phyloP scores from a whole-genome alignment of 345 rosid genomes.

The Dovyalis caffra region DNA sequence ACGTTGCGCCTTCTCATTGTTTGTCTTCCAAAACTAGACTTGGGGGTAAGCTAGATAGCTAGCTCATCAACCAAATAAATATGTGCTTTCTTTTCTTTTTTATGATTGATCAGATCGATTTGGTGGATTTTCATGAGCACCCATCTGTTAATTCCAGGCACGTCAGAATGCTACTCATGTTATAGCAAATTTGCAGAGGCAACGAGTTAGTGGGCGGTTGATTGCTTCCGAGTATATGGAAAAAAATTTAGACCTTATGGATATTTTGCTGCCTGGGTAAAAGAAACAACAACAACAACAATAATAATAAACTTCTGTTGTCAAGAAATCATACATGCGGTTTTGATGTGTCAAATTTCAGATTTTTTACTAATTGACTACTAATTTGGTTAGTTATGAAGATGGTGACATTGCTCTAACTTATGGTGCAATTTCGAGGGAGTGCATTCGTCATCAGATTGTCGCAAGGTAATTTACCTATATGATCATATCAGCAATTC shows the following conservation, averaged over 20 bases:
- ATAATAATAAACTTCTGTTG: background rate
- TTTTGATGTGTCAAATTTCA: background rate
- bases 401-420: constrained; percentile 42
- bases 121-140: background rate
- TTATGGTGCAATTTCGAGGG: constrained; percentile 49
- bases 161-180: constrained; percentile 44
- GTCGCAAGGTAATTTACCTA: constrained; percentile 36
- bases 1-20: constrained; percentile 60
- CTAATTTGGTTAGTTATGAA: constrained; percentile 32
- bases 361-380: background rate
- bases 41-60: constrained; percentile 53
- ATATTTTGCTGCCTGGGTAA: constrained; percentile 44
- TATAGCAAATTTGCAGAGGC: constrained; percentile 48
- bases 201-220: constrained; percentile 36
- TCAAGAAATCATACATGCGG: background rate
- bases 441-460: constrained; percentile 50
- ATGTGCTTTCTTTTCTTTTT: background rate
- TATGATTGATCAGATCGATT: background rate
- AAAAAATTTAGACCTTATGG: constrained; percentile 40
- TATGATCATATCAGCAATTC: background rate
- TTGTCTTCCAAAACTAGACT: constrained; percentile 72
- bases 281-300: too few species aligned
- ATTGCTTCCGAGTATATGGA: constrained; percentile 44
- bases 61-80: background rate
- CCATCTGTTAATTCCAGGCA: constrained; percentile 25